Conservation (phyloP, 2,329 filamentous ascomycete species). For the Tolypocladium inflatum region DNA sequence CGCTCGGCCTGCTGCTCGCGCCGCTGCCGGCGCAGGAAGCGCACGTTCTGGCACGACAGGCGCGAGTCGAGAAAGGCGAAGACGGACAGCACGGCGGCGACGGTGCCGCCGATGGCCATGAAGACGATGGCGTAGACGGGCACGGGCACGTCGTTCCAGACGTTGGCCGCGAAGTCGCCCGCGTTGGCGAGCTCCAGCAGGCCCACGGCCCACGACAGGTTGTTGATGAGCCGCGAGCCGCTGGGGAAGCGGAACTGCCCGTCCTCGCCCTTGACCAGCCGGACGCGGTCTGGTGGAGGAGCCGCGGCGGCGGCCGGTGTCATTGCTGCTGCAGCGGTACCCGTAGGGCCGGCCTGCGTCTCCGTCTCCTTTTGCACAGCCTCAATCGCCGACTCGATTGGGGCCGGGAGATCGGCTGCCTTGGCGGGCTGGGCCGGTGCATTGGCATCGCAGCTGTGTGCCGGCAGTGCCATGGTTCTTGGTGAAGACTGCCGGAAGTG, state of each 20-base stretch:
- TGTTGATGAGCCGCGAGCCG: conserved; percentile 15
- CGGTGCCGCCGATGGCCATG: conserved; percentile 41
- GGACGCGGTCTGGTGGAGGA: background rate
- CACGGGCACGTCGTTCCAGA: conserved; percentile 43
- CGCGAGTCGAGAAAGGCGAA: conserved; percentile 35
- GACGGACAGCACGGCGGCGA: conserved; percentile 33
- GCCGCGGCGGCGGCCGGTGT: background rate
- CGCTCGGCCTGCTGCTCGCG: conserved; percentile 16
- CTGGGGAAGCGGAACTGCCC: conserved; percentile 5
- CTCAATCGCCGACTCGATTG: background rate
- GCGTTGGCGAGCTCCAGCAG: conserved; percentile 47
- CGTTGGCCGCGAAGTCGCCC: conserved; percentile 46
- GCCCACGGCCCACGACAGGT: conserved; percentile 27
- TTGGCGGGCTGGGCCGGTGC: background rate
- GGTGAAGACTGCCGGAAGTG: background rate
- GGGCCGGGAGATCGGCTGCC: background rate
- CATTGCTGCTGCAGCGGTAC: background rate
- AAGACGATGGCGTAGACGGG: conserved; percentile 36
- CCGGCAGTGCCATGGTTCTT: background rate
- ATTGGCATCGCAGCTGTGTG: background rate
- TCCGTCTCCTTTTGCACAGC: background rate
- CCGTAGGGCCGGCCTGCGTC: background rate
- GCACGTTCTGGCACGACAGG: conserved; percentile 35
- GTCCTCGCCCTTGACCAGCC: conserved; percentile 5
- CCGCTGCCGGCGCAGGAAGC: conserved; percentile 32